These are phyloP conservation scores for Backusella liffmaniae DNA, from an alignment of 192 early-diverging fungal genomes.

Conservation along the genomic window DNA sequence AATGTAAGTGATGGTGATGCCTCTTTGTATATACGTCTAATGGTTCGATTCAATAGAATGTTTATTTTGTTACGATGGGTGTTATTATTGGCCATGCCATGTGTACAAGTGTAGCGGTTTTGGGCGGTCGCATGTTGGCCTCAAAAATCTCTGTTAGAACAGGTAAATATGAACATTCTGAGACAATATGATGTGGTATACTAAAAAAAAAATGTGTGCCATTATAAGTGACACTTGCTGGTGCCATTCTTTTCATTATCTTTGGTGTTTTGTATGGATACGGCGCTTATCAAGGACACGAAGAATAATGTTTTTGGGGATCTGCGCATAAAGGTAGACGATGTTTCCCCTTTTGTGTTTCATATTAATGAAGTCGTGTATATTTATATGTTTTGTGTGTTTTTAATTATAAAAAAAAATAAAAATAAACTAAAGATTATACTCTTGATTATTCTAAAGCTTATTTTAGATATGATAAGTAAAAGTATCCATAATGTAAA, in stretches of 20 bases:
- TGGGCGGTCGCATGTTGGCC: slow-evolving; percentile 90
- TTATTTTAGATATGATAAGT: background rate
- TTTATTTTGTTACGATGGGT: slow-evolving; percentile 87
- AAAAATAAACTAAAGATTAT: background rate
- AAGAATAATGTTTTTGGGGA: background rate
- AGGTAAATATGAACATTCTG: slow-evolving; percentile 39
- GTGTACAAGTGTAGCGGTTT: slow-evolving; percentile 90
- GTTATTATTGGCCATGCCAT: slow-evolving; percentile 87
- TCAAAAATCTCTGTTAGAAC: slow-evolving; percentile 83
- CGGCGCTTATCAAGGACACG: slow-evolving; percentile 16
- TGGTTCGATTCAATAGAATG: slow-evolving; percentile 56
- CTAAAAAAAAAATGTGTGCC: background rate
- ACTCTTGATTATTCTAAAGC: background rate
- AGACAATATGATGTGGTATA: background rate
- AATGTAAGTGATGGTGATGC: slow-evolving; percentile 44
- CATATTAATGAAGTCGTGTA: background rate
- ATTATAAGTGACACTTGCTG: slow-evolving; percentile 71
- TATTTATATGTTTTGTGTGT: background rate
- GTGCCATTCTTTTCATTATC: slow-evolving; percentile 84
- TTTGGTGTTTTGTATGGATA: slow-evolving; percentile 56
- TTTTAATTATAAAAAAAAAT: background rate
- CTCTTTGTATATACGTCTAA: background rate
- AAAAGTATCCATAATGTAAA: background rate
- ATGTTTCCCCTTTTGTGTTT: background rate
- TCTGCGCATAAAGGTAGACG: background rate